Evolutionary conservation across 805 yeast genomes (phyloP), one percentile per base, ranked within the genome.

Genomic region (Yarrowia sp.): DNA sequence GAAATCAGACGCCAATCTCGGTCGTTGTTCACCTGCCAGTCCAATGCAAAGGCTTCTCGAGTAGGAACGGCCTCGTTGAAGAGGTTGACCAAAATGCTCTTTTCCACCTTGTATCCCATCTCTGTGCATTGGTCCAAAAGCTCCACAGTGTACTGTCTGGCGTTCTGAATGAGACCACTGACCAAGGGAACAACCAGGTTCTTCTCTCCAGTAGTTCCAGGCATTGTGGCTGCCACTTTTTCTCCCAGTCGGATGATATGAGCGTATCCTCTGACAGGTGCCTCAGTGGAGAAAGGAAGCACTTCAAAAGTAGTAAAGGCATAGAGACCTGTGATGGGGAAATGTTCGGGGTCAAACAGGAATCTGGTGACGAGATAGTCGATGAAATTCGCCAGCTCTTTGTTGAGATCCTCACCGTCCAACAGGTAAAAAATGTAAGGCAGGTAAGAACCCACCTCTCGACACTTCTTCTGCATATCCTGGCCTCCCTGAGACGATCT

Each of bases 401-500:
- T 49, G 42, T 59, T 36, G 12, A 45, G 12, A 14, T 63, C 43
- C 12, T 61, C 45, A 22, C 7, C 45, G 26, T 22, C 26, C 56
- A 63, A 12, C 19, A 63, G 56, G 15, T 40, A 63, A 32, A 63
- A 38, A 11, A 63, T 48, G 56, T 63, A 48, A 8, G 67, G 67
- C 12, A 63, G 56, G 15, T n/a, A 35, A n/a, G 65, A 41, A 3
- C 65, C 65, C 9, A 59, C 41, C 52, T 43, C 52, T 59, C 65
- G 65, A 19, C 65, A 59, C 52, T 43, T 59, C 65, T 59, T 59
- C 35, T 59, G 65, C 65, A 59, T 59, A 12, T 59, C 65, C 41
- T 59, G 65, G 16, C 41, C 12, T 2, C 65, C 52, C 19, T 43
- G 52, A 4, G 65, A 43, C 8, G 65, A 59, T 40, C 50, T 41